phyloP scores from a whole-genome alignment of 169 alveolate genomes.

The Eimeria acervulina region DNA sequence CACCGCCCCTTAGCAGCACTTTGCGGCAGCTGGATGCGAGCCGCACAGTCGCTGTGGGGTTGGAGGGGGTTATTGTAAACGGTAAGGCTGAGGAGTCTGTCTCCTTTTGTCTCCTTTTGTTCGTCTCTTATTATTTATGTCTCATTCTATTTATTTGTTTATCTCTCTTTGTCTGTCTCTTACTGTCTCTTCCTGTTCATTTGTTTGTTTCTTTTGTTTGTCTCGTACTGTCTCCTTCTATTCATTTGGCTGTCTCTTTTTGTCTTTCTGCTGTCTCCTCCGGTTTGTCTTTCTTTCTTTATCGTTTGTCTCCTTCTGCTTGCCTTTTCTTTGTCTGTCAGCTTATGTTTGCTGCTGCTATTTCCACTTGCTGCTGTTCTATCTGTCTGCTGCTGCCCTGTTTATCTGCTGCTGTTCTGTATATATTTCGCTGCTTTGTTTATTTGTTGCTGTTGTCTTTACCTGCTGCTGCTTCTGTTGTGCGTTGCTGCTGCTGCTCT shows the following conservation, averaged over 20 bases:
- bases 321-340: background rate
- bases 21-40: slow-evolving; percentile 36
- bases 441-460: background rate
- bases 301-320: background rate
- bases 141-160: too few species aligned
- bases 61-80: slow-evolving; percentile 35
- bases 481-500: background rate
- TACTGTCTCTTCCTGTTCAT: background rate
- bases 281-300: background rate
- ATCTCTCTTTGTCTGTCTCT: background rate
- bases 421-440: background rate
- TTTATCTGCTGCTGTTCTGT: background rate
- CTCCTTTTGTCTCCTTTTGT: background rate
- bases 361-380: background rate
- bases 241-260: background rate
- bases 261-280: background rate
- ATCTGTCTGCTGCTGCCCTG: background rate
- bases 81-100: background rate
- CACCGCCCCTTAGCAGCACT: slow-evolving; percentile 41
- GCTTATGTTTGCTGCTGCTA: background rate
- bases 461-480: background rate
- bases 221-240: background rate
- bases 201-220: background rate
- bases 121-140: background rate
- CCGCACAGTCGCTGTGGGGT: slow-evolving; percentile 42